phyloP scores from a whole-genome alignment of 805 yeast species.

The Diddensiella santjacobensis region DNA sequence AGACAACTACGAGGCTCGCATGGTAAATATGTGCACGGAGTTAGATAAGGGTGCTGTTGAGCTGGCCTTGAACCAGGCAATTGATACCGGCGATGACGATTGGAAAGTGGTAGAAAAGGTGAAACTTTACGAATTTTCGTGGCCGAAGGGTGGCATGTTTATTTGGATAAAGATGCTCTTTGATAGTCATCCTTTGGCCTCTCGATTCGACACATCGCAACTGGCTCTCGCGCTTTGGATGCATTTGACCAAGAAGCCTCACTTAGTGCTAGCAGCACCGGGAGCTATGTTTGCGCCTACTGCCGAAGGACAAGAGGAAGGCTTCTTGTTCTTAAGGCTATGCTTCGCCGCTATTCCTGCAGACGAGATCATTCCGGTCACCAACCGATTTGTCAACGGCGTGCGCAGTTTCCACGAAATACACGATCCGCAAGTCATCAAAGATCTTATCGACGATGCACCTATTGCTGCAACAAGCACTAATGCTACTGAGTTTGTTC shows the following conservation, averaged over 20 bases:
- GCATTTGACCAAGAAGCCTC: constrained; percentile 14
- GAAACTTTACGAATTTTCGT: constrained; percentile 10
- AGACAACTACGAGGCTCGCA: constrained; percentile 73
- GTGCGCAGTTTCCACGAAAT: constrained; percentile 16
- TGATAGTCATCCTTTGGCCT: constrained; percentile 39
- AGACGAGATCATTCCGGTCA: constrained; percentile 11
- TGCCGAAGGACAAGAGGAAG: constrained; percentile 7
- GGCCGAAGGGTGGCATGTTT: constrained; percentile 52
- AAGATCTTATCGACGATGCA: constrained; percentile 7
- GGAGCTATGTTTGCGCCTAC: constrained; percentile 19
- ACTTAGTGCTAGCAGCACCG: constrained; percentile 15
- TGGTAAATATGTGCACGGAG: constrained; percentile 79
- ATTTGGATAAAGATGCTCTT: constrained; percentile 51
- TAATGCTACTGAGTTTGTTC: not conserved
- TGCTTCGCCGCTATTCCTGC: constrained; percentile 23
- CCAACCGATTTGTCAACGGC: constrained; percentile 16
- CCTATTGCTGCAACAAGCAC: not conserved
- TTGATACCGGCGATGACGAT: constrained; percentile 16
- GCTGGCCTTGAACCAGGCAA: constrained; percentile 28
- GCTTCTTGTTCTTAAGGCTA: constrained; percentile 12
- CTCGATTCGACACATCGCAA: constrained; percentile 9
- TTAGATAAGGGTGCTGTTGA: constrained; percentile 45
- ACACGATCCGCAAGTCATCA: constrained; percentile 9
- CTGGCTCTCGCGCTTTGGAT: constrained; percentile 18
- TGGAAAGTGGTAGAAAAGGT: constrained; percentile 9